Evolutionary conservation across 2,329 filamentous ascomycete species (phyloP), one percentile per base, ranked within the genome.

Genomic region (Clathrospora elynae): DNA sequence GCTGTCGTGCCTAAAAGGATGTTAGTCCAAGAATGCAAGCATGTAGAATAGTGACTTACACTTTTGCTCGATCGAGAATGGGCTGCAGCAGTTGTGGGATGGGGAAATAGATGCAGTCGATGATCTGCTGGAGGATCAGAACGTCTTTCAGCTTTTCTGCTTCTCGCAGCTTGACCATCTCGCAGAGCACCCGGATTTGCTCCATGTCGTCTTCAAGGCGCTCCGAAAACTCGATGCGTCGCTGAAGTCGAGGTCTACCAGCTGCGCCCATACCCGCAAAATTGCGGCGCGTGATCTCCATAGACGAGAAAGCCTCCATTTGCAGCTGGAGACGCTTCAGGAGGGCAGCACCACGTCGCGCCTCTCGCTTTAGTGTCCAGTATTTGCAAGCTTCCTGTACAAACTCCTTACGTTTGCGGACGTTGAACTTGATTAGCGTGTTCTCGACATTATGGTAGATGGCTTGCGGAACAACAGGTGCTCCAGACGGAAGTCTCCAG

Each of bases 301-400:
- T 96, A 0, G 90, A 96, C 5, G 92, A 92, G 70, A 97, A 99
- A 0, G 90, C 89, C 70, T 97, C 92, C 79, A 96, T 87, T 69
- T 96, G 91, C 43, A 97, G 75, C 68, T 99, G 93, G 13, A 99
- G 78, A 23, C 93, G 84, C 73, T 97, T 97, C 46, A 99, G 79
- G 41, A 99, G 77, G 3, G 93, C 90, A 19, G 93, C 93, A 32
- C 93, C 93, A 45, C 93, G 82, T 22, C 93, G 84, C 49, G 92
- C 88, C 70, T 99, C 93, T 42, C 93, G 84, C 74, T 99, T 99
- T 51, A 99, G 72, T 0, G 93, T 97, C 93, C 93, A 99, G 72
- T 97, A 99, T 58, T 90, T 90, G 73, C 92, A 97, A 2, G 88
- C 88, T 69, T 96, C 92, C 43, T 90, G 86, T 2, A 95, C 85